phyloP scores from a whole-genome alignment of 768 basidiomycete genomes.

The Agrocybe pediades region DNA sequence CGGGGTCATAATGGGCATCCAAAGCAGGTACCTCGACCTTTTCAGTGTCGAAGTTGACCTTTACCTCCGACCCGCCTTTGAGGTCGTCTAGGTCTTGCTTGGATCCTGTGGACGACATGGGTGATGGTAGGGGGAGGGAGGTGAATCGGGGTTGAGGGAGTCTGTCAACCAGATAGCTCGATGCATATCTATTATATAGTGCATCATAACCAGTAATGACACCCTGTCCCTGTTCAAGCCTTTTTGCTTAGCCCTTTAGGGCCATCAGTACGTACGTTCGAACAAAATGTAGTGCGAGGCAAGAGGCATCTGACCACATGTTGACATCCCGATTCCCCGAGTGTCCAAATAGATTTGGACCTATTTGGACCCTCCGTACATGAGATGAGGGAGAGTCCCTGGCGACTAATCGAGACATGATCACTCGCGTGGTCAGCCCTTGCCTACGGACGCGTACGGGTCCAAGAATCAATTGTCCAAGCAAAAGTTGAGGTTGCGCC shows the following conservation, averaged over 20 bases:
- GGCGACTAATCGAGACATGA: not conserved
- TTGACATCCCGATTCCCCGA: not conserved
- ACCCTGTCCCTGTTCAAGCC: not conserved
- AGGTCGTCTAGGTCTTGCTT: not conserved
- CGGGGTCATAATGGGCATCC: slow-evolving; percentile 20
- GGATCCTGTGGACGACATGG: not conserved
- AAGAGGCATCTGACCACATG: not conserved
- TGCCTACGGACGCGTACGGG: no score
- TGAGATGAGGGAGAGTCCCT: not conserved
- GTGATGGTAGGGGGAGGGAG: not conserved
- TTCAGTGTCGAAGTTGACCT: slow-evolving; percentile 8
- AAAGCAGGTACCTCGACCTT: slow-evolving; percentile 9
- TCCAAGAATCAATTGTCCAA: not conserved
- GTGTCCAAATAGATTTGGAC: not conserved
- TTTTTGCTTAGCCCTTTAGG: not conserved
- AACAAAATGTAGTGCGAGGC: not conserved
- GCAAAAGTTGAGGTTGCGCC: not conserved
- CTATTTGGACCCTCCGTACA: not conserved
- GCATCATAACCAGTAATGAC: not conserved
- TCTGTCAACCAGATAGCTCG: not conserved
- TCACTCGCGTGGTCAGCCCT: not conserved
- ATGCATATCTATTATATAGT: not conserved
- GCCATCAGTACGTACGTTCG: not conserved
- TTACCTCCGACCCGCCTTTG: slow-evolving; percentile 8
- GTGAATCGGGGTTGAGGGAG: not conserved